Evolutionary conservation across 768 basidiomycete species (phyloP), one percentile per base, ranked within the genome.

Genomic region (Tubosaeta sp.): DNA sequence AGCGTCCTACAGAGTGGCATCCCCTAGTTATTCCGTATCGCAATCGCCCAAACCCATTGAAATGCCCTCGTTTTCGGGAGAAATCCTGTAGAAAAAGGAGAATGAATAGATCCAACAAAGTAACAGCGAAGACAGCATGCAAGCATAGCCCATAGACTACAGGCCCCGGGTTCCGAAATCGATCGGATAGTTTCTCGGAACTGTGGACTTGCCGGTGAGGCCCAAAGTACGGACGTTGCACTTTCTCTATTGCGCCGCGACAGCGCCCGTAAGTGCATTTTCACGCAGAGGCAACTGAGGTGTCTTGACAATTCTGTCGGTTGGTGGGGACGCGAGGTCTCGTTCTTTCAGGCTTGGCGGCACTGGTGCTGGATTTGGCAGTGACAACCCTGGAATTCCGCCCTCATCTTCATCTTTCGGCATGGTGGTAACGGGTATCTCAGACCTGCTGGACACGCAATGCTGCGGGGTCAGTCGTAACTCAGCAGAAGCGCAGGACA

Each of bases 221-320:
- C 25, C 46, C 46, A 48, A 46, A 42, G 22, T 16, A 37, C 25
- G 29, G 13, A 17, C 32, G 38, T 48, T 34, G 10, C 19, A n/a
- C 35, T 29, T 37, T 44, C 49, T 57, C 67, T 69, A 69, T 62
- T 63, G 65, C 22, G 66, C 66, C 8, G 46, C 64, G 22, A 69
- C 59, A 10, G 72, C 76, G 46, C 73, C 72, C 48, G 82, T 73
- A 45, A 78, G 72, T 43, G 80, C 74, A 59, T 78, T 83, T 65
- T 88, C 85, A 56, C 76, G 77, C 57, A 83, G 80, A 16, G 83
- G 75, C 50, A 83, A 64, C 65, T 82, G 82, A 55, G 84, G 78
- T 35, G 82, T 71, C 66, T 81, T 84, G 70, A 82, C 69, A 52
- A 76, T 74, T 39, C 54, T 63, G 38, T 71, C 54, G n/a, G 66